phyloP scores from a whole-genome alignment of 352 stramenopile species.

The Phytophthora brassicae region DNA sequence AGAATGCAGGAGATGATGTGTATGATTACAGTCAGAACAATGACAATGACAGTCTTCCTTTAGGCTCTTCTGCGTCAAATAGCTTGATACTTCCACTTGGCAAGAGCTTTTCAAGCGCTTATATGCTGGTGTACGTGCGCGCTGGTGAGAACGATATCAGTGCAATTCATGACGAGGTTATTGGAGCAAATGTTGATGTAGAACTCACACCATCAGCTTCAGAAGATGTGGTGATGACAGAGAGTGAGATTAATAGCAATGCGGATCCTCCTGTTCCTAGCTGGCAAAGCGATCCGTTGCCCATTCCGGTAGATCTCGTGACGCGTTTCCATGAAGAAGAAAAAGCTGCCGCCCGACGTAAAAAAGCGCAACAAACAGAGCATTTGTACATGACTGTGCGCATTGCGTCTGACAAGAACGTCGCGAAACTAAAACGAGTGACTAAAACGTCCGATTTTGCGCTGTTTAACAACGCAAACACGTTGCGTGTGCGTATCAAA shows the following conservation, averaged over 20 bases:
- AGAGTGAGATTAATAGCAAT: background rate
- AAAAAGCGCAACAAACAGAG: conserved; percentile 80
- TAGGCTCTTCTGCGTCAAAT: conserved; percentile 20
- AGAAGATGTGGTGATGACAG: conserved; percentile 22
- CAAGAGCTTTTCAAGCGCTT: conserved; percentile 80
- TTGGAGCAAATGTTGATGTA: background rate
- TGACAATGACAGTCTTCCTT: conserved; percentile 13
- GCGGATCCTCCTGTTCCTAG: conserved; percentile 3
- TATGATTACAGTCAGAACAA: conserved; percentile 48
- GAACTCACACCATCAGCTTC: conserved; percentile 5
- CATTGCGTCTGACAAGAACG: conserved; percentile 73
- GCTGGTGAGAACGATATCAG: conserved; percentile 74
- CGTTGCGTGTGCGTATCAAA: conserved; percentile 67
- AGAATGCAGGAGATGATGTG: conserved; percentile 27
- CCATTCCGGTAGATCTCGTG: conserved; percentile 57
- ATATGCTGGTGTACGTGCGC: conserved; percentile 89
- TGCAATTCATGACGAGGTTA: conserved; percentile 42
- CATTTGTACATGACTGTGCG: conserved; percentile 82
- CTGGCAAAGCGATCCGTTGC: conserved; percentile 42
- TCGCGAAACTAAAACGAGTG: conserved; percentile 67
- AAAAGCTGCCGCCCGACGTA: conserved; percentile 59
- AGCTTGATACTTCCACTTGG: conserved; percentile 58
- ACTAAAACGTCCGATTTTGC: conserved; percentile 83
- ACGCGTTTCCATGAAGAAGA: conserved; percentile 82
- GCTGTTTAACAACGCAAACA: conserved; percentile 64